These are phyloP conservation scores for Ganoderma sinense DNA, from an alignment of 1,284 basidiomycete species.

Conservation along the genomic window DNA sequence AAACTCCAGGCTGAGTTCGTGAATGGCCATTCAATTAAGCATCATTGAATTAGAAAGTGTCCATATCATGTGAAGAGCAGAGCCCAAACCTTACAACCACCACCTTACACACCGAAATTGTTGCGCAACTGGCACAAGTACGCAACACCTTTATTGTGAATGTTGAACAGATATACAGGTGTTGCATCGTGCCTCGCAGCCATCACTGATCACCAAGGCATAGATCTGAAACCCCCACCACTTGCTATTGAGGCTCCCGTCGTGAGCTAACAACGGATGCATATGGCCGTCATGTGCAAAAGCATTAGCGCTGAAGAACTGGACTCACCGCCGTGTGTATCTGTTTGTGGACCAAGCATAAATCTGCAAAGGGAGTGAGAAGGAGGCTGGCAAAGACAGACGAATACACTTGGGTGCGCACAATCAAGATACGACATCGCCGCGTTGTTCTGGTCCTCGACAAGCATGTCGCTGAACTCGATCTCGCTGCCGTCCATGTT, in stretches of 20 bases:
- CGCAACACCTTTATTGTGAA: background rate
- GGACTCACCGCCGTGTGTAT: constrained; percentile 68
- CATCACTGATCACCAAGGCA: constrained; percentile 31
- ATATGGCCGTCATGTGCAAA: background rate
- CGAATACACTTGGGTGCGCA: constrained; percentile 40
- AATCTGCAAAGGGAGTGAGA: constrained; percentile 42
- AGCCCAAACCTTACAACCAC: too few species aligned
- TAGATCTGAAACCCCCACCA: constrained; percentile 30
- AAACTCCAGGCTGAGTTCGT: too few species aligned
- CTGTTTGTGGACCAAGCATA: constrained; percentile 63
- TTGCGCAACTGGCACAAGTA: too few species aligned
- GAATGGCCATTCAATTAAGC: too few species aligned
- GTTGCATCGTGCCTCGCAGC: background rate
- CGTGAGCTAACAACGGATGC: constrained; percentile 30
- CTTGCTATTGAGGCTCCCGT: constrained; percentile 35
- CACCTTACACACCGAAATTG: too few species aligned
- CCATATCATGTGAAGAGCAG: too few species aligned
- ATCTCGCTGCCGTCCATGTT: constrained; percentile 95
- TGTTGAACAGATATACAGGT: constrained; percentile 17
- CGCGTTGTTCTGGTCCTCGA: constrained; percentile 98
- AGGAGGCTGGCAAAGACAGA: background rate
- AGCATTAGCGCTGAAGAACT: background rate
- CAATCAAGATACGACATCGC: constrained; percentile 90
- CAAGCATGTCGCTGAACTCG: constrained; percentile 96
- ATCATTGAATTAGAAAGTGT: too few species aligned